Conservation (phyloP, 345 rosid species). For the Erodium maritimum region DNA sequence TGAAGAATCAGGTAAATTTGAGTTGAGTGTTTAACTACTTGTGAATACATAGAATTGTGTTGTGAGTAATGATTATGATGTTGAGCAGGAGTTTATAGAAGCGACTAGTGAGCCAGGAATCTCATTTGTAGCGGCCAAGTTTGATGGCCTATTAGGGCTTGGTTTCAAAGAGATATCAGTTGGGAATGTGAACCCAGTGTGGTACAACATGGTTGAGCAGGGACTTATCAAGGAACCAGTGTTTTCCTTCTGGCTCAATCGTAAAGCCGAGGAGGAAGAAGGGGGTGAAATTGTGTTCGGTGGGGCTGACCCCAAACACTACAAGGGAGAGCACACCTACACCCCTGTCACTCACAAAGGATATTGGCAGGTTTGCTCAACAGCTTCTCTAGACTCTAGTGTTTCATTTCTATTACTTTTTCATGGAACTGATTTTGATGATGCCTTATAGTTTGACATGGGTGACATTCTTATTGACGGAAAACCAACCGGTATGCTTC, state of each 20-base stretch:
- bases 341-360: constrained; percentile 86
- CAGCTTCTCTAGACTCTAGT: neutral
- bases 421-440: constrained; percentile 6
- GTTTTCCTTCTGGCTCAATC: constrained; percentile 91
- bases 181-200: constrained; percentile 69
- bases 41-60: no score
- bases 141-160: constrained; percentile 88
- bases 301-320: constrained; percentile 66
- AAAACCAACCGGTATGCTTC: constrained; percentile 56
- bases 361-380: constrained; percentile 67
- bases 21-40: constrained; percentile 1
- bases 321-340: constrained; percentile 70
- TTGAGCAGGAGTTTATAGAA: constrained; percentile 69
- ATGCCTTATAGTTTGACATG: constrained; percentile 84
- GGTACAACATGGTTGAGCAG: constrained; percentile 82
- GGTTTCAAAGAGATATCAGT: constrained; percentile 84
- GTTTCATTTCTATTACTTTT: no score
- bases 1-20: constrained; percentile 47
- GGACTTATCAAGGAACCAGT: constrained; percentile 68
- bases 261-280: constrained; percentile 49
- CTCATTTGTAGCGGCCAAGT: constrained; percentile 74
- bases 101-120: constrained; percentile 83
- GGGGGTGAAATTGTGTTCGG: constrained; percentile 95
- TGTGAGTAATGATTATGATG: no score
- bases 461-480: constrained; percentile 71